Base-by-base conservation (phyloP, 257 asterid genomes). In the Solanum medicagineum region DNA sequence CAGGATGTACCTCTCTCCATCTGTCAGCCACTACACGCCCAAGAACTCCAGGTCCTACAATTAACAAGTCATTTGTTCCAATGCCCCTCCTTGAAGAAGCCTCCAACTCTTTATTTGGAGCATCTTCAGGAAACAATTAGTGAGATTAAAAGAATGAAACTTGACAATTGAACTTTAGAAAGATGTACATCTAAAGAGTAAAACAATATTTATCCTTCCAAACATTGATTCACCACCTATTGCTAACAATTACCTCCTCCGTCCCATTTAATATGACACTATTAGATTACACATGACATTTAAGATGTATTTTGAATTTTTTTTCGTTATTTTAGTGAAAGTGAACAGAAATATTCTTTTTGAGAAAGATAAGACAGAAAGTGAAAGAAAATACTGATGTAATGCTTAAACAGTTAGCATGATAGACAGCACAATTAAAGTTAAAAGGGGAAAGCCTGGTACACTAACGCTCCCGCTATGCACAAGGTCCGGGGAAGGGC, bases 31-130 rank as follows among this genome's bases (percentile, higher is more conserved):
- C 97, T 60, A 94, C 87, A 57, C 98, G 98, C 55, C 99, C 99
- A 68, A 96, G 90, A 87, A 96, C 98, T 65, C 99, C 99, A 4
- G 99, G 98, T 84, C 99, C 99, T 85, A 96, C 94, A 54, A 96
- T 95, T 92, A 96, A 88, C 90, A 96, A 90, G 85, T 96, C 98
- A 87, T 86, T 87, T 84, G 92, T 92, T 88, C 98, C 98, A 84
- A 94, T 84, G 13, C 75, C 66, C 80, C 89, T 83, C 47, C 91
- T 80, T 45, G 97, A 89, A 24, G 93, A 90, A 91, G 88, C 92
- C 86, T 90, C 92, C 89, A 88, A 32, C 54, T 90, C 92, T 26
- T 90, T 89, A 84, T 86, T 84, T 54, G 91, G 89, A 36, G 86
- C 91, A 84, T 91, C 98, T 93, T 87, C 89, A 86, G 70, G 54